Evolutionary conservation across 2,329 filamentous ascomycete genomes (phyloP).

Genomic region (Aspergillus felis): DNA sequence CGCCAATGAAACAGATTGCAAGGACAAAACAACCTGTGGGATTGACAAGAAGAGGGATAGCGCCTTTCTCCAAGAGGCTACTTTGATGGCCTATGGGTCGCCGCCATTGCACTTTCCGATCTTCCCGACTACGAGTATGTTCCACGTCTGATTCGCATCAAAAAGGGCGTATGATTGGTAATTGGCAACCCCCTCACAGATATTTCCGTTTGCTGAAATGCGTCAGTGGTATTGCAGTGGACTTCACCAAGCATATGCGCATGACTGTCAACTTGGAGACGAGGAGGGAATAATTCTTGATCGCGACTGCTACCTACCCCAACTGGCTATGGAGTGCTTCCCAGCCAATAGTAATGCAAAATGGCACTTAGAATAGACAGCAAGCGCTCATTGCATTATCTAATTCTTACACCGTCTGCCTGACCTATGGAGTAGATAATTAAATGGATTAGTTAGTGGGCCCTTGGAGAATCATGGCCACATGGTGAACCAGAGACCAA

Average conservation of each 20-base stretch:
- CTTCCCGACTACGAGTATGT: constrained; percentile 16
- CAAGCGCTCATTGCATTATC: neutral
- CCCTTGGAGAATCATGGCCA: constrained; percentile 15
- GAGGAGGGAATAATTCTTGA: neutral
- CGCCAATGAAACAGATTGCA: constrained; percentile 21
- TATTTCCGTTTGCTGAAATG: neutral
- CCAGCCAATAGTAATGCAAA: too few species aligned
- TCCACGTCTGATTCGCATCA: constrained; percentile 13
- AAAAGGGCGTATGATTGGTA: neutral
- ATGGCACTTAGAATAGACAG: neutral
- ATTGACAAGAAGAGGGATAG: constrained; percentile 22
- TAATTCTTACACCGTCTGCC: neutral
- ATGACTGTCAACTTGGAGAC: neutral
- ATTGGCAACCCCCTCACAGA: neutral
- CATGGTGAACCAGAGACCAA: constrained; percentile 12
- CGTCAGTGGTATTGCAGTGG: neutral
- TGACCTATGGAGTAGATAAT: neutral
- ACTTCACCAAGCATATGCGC: neutral
- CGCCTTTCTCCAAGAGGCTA: constrained; percentile 17
- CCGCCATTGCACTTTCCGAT: constrained; percentile 23
- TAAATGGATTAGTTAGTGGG: constrained; percentile 9
- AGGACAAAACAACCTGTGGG: constrained; percentile 19
- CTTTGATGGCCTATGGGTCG: constrained; percentile 16
- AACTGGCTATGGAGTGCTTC: neutral
- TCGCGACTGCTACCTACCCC: neutral